Evolutionary conservation across 352 stramenopile species (phyloP).

Genomic region (Phytophthora brassicae): DNA sequence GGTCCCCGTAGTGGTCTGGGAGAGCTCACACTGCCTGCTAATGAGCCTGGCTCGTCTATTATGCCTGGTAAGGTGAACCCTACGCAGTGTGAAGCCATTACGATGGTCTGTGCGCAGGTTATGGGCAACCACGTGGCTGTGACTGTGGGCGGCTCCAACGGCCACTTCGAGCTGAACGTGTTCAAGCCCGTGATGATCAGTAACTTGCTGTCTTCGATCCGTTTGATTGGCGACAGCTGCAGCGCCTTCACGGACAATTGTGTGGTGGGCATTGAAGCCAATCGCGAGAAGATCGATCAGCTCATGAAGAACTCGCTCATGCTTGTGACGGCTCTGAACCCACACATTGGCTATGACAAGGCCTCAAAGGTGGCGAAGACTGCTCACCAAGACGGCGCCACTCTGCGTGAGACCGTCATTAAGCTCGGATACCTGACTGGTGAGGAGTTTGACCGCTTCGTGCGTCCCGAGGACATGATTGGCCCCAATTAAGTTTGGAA

Average conservation of each 20-base stretch:
- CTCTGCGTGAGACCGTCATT: conserved; percentile 91
- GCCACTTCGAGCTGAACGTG: conserved; percentile 98
- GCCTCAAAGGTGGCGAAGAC: conserved; percentile 96
- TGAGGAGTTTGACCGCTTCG: conserved; percentile 95
- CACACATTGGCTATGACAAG: conserved; percentile 98
- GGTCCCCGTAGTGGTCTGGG: conserved; percentile 60
- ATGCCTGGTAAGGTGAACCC: conserved; percentile 81
- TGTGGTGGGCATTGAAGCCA: conserved; percentile 91
- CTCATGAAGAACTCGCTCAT: conserved; percentile 96
- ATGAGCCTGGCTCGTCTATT: conserved; percentile 74
- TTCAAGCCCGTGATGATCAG: conserved; percentile 97
- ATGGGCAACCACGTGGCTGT: conserved; percentile 97
- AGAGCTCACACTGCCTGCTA: conserved; percentile 64
- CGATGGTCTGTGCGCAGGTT: conserved; percentile 95
- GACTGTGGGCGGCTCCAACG: conserved; percentile 92
- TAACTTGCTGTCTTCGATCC: conserved; percentile 80
- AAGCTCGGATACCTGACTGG: conserved; percentile 90
- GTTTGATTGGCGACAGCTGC: conserved; percentile 89
- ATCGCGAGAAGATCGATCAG: conserved; percentile 89
- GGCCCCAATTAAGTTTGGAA: conserved; percentile 79
- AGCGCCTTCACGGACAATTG: conserved; percentile 92
- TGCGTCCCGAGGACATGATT: conserved; percentile 95
- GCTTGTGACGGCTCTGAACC: conserved; percentile 96
- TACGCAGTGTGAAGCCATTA: conserved; percentile 96
- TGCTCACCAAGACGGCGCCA: conserved; percentile 93